Evolutionary conservation across 148 eudicot genomes (phyloP).

Genomic region (Rhododendron williamsianum): DNA sequence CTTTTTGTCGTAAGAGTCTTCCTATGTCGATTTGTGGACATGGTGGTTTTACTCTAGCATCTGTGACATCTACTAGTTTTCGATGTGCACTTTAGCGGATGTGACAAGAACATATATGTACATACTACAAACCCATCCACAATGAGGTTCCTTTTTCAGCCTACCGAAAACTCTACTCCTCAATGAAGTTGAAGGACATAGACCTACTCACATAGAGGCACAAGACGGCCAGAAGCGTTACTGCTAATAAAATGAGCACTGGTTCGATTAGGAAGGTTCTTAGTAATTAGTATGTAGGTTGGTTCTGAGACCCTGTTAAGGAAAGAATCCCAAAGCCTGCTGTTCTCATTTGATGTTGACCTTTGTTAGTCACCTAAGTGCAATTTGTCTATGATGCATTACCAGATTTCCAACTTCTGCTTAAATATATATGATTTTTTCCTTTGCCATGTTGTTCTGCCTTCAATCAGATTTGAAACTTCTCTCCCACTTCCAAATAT

Average conservation of each 20-base stretch:
- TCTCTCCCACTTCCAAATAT: background rate
- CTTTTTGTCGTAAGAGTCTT: background rate
- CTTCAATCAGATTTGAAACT: slow-evolving; percentile 1
- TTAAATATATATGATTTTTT: background rate
- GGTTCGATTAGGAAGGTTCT: background rate
- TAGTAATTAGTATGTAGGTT: background rate
- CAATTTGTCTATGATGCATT: slow-evolving; percentile 1
- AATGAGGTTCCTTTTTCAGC: background rate
- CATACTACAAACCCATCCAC: background rate
- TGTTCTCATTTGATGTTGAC: background rate
- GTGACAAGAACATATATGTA: background rate
- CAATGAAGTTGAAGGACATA: background rate
- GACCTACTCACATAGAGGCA: background rate
- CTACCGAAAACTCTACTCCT: background rate
- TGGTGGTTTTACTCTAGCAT: background rate
- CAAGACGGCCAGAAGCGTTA: background rate
- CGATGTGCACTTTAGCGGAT: background rate
- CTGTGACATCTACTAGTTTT: background rate
- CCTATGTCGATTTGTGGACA: background rate
- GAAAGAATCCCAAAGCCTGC: background rate
- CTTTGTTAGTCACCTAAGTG: background rate
- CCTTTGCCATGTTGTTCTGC: background rate
- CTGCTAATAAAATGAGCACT: background rate
- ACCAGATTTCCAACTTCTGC: background rate
- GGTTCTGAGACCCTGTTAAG: background rate